phyloP scores from a whole-genome alignment of 495 filamentous ascomycete genomes.

The Hyaloscypha finlandica region DNA sequence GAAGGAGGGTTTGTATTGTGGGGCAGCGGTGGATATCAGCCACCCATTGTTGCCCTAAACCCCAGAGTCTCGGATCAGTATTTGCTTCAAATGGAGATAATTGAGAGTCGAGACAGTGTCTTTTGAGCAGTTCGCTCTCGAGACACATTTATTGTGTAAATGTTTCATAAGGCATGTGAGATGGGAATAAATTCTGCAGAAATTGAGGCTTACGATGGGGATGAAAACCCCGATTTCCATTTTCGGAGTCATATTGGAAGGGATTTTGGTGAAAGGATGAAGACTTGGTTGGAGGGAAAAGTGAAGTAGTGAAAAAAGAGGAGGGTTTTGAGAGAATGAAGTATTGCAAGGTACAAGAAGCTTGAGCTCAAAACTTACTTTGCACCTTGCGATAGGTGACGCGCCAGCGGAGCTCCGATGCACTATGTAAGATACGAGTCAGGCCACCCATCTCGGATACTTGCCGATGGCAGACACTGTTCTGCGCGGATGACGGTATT shows the following conservation, averaged over 20 bases:
- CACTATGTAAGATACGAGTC: not conserved
- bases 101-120: too few species aligned
- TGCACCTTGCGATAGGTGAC: not conserved
- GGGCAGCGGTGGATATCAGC: conserved; percentile 36
- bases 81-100: too few species aligned
- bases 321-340: not conserved
- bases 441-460: not conserved
- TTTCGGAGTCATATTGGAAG: not conserved
- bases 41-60: conserved; percentile 39
- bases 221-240: conserved; percentile 5
- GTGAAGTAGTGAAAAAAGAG: not conserved
- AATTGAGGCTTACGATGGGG: not conserved
- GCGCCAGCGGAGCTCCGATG: conserved; percentile 5
- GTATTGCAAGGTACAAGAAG: not conserved
- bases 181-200: too few species aligned
- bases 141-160: too few species aligned
- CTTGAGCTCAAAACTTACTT: not conserved
- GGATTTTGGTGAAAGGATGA: not conserved
- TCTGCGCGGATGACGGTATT: not conserved
- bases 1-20: conserved; percentile 38
- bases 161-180: too few species aligned
- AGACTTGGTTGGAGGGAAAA: not conserved
- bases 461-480: not conserved
- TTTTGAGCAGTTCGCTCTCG: too few species aligned
- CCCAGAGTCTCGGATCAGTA: too few species aligned